Evolutionary conservation across 805 yeast species (phyloP).

Genomic region (Hanseniaspora singularis): DNA sequence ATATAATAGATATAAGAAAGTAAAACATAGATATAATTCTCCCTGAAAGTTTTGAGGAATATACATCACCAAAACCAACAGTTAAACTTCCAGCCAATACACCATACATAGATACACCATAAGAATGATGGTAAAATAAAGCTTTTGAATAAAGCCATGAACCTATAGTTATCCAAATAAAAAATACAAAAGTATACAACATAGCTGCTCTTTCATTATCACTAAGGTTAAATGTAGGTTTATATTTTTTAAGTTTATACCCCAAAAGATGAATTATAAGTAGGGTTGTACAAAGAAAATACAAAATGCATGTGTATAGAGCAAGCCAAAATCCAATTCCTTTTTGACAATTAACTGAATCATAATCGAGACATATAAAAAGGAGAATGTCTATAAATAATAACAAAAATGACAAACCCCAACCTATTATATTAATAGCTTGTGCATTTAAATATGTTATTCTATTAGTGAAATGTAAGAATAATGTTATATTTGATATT

Average conservation of each 20-base stretch:
- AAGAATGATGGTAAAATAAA: slow-evolving; percentile 33
- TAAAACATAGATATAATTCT: slow-evolving; percentile 50
- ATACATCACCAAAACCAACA: slow-evolving; percentile 68
- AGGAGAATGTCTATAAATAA: slow-evolving; percentile 35
- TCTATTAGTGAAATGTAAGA: slow-evolving; percentile 54
- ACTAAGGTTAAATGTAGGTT: slow-evolving; percentile 57
- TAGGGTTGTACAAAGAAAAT: slow-evolving; percentile 44
- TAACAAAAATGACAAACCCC: slow-evolving; percentile 47
- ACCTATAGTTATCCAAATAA: slow-evolving; percentile 64
- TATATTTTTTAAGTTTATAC: slow-evolving; percentile 45
- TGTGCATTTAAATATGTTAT: slow-evolving; percentile 53
- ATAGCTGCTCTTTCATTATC: slow-evolving; percentile 61
- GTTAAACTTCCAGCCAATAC: slow-evolving; percentile 65
- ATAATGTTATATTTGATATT: slow-evolving; percentile 53
- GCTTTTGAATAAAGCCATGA: slow-evolving; percentile 43
- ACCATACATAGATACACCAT: slow-evolving; percentile 60
- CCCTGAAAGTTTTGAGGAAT: slow-evolving; percentile 42
- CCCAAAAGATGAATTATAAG: slow-evolving; percentile 53
- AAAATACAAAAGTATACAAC: slow-evolving; percentile 52
- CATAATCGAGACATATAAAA: slow-evolving; percentile 22
- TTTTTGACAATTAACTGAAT: slow-evolving; percentile 18
- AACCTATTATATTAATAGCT: slow-evolving; percentile 46
- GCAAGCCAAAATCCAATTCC: slow-evolving; percentile 76
- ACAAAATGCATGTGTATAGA: slow-evolving; percentile 48
- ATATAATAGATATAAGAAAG: slow-evolving; percentile 57